These are phyloP conservation scores for Colletotrichum lupini DNA, from an alignment of 2,329 filamentous ascomycete species.

Conservation along the genomic window DNA sequence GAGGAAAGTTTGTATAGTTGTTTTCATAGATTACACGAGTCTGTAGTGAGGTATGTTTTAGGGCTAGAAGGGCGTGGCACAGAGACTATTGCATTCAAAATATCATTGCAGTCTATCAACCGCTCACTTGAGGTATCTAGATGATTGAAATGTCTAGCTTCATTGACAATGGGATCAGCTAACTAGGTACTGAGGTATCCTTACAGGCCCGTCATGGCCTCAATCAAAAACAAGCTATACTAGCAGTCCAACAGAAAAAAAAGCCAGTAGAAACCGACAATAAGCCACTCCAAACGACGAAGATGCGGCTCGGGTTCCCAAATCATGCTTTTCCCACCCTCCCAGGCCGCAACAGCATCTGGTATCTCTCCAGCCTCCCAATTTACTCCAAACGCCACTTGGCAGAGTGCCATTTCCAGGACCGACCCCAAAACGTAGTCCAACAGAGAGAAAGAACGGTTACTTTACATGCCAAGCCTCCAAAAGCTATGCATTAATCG, in stretches of 20 bases:
- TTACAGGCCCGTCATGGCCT: constrained; percentile 17
- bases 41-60: no score
- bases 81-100: not conserved
- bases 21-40: no score
- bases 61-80: not conserved
- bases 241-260: constrained; percentile 9
- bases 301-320: constrained; percentile 30
- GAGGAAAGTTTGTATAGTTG: no score
- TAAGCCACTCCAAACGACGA: constrained; percentile 26
- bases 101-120: not conserved
- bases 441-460: constrained; percentile 36
- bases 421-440: constrained; percentile 26
- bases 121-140: not conserved
- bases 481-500: constrained; percentile 35
- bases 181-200: constrained; percentile 28
- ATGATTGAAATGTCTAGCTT: constrained; percentile 21
- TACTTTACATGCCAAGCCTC: constrained; percentile 35
- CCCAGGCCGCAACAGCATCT: constrained; percentile 35
- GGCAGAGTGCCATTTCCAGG: constrained; percentile 33
- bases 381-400: constrained; percentile 39
- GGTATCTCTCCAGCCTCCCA: constrained; percentile 37
- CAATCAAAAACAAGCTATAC: constrained; percentile 32
- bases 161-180: constrained; percentile 17
- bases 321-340: constrained; percentile 33
- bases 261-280: constrained; percentile 13